A percentile compares a stretch with the other conserved stretches of the same genome.
These are phyloP conservation scores for Penicillium salamii DNA, from an alignment of 495 filamentous ascomycete genomes.

Conservation along the genomic window DNA sequence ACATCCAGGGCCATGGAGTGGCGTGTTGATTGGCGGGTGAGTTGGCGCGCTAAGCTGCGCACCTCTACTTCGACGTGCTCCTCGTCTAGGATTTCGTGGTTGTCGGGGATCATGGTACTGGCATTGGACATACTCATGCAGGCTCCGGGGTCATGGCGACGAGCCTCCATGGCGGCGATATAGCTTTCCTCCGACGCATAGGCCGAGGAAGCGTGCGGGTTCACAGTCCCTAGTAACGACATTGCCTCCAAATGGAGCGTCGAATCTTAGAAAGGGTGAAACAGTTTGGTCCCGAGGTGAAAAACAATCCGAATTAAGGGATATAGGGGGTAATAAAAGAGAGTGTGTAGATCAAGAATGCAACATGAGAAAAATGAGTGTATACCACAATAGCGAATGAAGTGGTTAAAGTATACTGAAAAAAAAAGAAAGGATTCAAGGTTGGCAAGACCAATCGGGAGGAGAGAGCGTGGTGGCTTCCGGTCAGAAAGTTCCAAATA, in stretches of 20 bases:
- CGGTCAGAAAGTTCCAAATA: not conserved
- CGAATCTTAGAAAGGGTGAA: too few species aligned
- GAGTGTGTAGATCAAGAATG: not conserved
- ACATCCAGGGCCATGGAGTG: conserved; percentile 26
- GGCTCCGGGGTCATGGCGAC: conserved; percentile 20
- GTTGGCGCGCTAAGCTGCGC: conserved; percentile 42
- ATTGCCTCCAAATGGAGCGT: conserved; percentile 21
- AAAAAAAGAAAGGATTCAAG: not conserved
- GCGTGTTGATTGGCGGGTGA: conserved; percentile 46
- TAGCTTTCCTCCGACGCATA: conserved; percentile 7
- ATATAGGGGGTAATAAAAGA: conserved; percentile 6
- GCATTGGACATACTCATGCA: conserved; percentile 29
- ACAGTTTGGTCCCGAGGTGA: not conserved
- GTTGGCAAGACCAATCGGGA: not conserved
- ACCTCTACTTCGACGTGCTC: conserved; percentile 36
- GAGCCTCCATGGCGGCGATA: conserved; percentile 10
- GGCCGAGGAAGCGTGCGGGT: conserved; percentile 28
- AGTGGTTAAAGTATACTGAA: conserved; percentile 1
- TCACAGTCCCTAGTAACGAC: conserved; percentile 41
- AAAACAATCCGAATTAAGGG: conserved; percentile 4
- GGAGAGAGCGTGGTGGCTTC: not conserved
- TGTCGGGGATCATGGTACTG: conserved; percentile 23
- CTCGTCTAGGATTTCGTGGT: conserved; percentile 25
- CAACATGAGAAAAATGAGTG: conserved; percentile 1
- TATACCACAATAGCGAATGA: not conserved